Evolutionary conservation across 1,139 yeast genomes (phyloP).

Genomic region (Pichia sp.): DNA sequence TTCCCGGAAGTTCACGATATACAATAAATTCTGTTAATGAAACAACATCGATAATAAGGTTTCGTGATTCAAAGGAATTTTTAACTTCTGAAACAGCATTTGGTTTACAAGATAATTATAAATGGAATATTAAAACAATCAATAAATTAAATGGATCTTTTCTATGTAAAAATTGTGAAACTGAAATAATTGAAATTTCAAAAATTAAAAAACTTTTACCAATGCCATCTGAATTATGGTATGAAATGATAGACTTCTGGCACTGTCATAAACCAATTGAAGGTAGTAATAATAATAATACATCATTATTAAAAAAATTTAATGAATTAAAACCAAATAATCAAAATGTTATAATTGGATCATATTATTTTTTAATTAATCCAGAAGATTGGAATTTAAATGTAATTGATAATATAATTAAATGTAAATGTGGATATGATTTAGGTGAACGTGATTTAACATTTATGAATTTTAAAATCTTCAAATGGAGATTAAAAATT

Average conservation of each 20-base stretch:
- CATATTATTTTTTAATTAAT: slow-evolving; percentile 47
- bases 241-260: slow-evolving; percentile 96
- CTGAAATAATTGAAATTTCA: slow-evolving; percentile 10
- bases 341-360: slow-evolving; percentile 48
- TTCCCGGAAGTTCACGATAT: neutral
- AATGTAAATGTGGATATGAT: slow-evolving; percentile 15
- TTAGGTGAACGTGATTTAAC: slow-evolving; percentile 23
- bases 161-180: slow-evolving; percentile 16
- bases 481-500: slow-evolving; percentile 57
- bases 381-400: slow-evolving; percentile 21
- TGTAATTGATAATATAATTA: slow-evolving; percentile 1
- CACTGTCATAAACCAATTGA: slow-evolving; percentile 85
- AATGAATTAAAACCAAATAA: slow-evolving; percentile 40
- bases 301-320: slow-evolving; percentile 22
- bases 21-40: neutral
- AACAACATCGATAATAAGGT: neutral
- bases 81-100: neutral
- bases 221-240: slow-evolving; percentile 91
- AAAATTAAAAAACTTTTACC: slow-evolving; percentile 39
- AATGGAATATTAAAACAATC: slow-evolving; percentile 19
- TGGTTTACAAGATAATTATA: slow-evolving; percentile 16
- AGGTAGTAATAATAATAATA: slow-evolving; percentile 12
- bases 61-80: neutral
- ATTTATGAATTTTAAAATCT: slow-evolving; percentile 34
- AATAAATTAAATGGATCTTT: neutral